phyloP scores from a whole-genome alignment of 1,284 basidiomycete species.

The Peniophora sp. region DNA sequence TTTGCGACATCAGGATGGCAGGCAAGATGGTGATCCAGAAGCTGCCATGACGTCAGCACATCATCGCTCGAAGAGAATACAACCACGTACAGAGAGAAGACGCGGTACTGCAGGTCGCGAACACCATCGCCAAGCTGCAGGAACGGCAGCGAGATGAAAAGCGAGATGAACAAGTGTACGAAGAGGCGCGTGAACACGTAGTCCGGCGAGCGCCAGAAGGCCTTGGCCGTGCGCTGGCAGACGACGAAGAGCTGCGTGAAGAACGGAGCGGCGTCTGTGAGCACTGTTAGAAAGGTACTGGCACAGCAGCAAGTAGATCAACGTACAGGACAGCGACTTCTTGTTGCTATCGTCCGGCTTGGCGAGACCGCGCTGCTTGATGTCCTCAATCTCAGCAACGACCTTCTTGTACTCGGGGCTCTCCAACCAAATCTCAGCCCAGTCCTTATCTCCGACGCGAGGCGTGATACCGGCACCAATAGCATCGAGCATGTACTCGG shows the following conservation, averaged over 20 bases:
- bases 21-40: slow-evolving; percentile 70
- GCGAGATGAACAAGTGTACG: slow-evolving; percentile 68
- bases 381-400: slow-evolving; percentile 28
- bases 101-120: slow-evolving; percentile 76
- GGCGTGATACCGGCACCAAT: slow-evolving; percentile 71
- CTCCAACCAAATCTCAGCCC: slow-evolving; percentile 66
- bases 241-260: slow-evolving; percentile 74
- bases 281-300: too few relatives aligned
- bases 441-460: slow-evolving; percentile 60
- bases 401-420: slow-evolving; percentile 28
- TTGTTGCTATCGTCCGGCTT: slow-evolving; percentile 24
- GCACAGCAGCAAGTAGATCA: slow-evolving; percentile 27
- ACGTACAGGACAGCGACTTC: slow-evolving; percentile 38
- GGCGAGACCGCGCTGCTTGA: slow-evolving; percentile 28
- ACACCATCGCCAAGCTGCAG: slow-evolving; percentile 63
- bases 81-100: slow-evolving; percentile 61
- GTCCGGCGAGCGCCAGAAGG: slow-evolving; percentile 81
- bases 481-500: slow-evolving; percentile 59
- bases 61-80: not conserved
- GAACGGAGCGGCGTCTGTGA: slow-evolving; percentile 69
- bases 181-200: slow-evolving; percentile 82
- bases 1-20: slow-evolving; percentile 71
- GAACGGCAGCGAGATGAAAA: slow-evolving; percentile 82
- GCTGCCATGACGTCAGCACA: slow-evolving; percentile 22
- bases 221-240: slow-evolving; percentile 62